A percentile compares a stretch with the other conserved stretches of the same genome.
Conservation (phyloP, 2,329 filamentous ascomycete species). For the Penicillium sp. region DNA sequence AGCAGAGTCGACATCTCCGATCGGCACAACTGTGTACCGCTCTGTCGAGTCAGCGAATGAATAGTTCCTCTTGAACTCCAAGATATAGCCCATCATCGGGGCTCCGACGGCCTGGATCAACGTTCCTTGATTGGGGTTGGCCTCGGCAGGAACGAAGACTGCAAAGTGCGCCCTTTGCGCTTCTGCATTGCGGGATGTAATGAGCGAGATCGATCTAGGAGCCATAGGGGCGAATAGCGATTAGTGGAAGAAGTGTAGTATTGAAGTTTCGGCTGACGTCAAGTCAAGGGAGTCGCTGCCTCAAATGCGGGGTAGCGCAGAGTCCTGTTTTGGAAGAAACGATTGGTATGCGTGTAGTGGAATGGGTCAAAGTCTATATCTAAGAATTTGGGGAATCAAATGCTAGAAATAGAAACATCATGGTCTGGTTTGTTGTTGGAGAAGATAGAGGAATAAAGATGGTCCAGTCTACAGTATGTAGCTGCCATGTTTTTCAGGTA, state of each 20-base stretch:
- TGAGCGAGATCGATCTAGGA: conserved; percentile 20
- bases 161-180: conserved; percentile 29
- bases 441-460: too few relatives aligned
- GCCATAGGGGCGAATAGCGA: conserved; percentile 13
- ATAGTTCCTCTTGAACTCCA: conserved; percentile 30
- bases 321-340: too few relatives aligned
- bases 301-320: not conserved
- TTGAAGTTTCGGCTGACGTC: not conserved
- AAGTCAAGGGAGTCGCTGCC: not conserved
- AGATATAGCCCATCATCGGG: conserved; percentile 28
- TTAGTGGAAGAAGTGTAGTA: not conserved
- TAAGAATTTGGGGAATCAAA: too few relatives aligned
- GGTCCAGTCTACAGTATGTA: too few relatives aligned
- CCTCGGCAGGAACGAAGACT: conserved; percentile 25
- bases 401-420: too few relatives aligned
- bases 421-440: too few relatives aligned
- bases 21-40: conserved; percentile 12
- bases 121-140: conserved; percentile 18
- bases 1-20: conserved; percentile 21
- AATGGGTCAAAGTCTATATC: too few relatives aligned
- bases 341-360: too few relatives aligned
- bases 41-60: conserved; percentile 8
- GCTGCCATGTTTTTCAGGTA: too few relatives aligned
- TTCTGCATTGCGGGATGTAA: conserved; percentile 20
- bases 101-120: conserved; percentile 31